Base-by-base conservation (phyloP, 495 filamentous ascomycete genomes). In the Bathelium albidoporum region DNA sequence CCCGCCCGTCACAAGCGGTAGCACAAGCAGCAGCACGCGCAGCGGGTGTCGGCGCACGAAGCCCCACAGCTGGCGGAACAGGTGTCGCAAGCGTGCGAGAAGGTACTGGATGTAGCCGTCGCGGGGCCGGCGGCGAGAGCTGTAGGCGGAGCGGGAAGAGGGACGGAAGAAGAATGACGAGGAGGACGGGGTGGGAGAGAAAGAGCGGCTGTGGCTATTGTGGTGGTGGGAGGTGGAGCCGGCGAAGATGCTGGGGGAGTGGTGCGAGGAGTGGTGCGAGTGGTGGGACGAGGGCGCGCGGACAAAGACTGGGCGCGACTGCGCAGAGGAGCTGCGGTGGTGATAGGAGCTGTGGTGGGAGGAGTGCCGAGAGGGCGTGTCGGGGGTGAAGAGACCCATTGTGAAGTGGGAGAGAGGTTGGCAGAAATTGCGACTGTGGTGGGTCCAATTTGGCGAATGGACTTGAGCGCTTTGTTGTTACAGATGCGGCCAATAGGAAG, bases 1-100 rank as follows among this genome's bases (percentile, higher is more conserved):
- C 5, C 91, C 91, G 59, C 89, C 89, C 11, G 65, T 89, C 62
- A 96, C 77, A 55, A 97, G 78, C 22, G 91, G 91, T 79, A 95
- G 81, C 60, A 95, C 83, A 32, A 95, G 2, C 86, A 20, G 94
- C 79, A 78, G 92, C 83, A 74, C 95, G 85, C 1, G 93, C 87
- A 90, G 68, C 0, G 91, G 91, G 71, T 96, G 84, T 9, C 82
- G 78, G 70, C 88, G 84, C 62, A 87, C 86, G 73, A 91, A 95
- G 72, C 83, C 80, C 67, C 82, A 80, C 14, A 95, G 82, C 66
- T 91, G 84, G 61, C 87, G 87, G 32, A 95, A 72, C 32, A 92
- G 77, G 29, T 85, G 85, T 69, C 83, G 86, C 65, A 95, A 82
- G 62, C 87, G 82, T 67, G 82, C 80, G 69, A 89, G 72, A 41